Evolutionary conservation across 768 basidiomycete genomes (phyloP).

Genomic region (Tylopilus felleus): DNA sequence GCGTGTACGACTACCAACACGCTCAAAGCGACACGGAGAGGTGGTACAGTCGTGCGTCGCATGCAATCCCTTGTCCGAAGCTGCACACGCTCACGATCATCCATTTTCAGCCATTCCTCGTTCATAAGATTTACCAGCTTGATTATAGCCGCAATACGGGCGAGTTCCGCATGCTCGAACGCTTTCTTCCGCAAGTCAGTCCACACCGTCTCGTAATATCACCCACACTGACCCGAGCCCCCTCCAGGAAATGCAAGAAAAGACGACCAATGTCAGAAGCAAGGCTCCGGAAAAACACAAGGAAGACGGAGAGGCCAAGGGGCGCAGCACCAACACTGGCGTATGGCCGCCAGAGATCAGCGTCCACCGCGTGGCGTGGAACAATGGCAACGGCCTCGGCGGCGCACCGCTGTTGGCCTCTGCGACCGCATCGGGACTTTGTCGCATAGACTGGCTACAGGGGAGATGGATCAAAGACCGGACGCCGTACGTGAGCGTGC

Average conservation of each 20-base stretch:
- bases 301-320: conserved; percentile 16
- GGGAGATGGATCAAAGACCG: conserved; percentile 72
- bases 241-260: conserved; percentile 47
- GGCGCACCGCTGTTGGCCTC: conserved; percentile 64
- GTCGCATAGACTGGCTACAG: conserved; percentile 74
- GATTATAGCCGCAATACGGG: conserved; percentile 78
- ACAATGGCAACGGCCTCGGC: conserved; percentile 65
- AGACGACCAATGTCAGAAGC: conserved; percentile 31
- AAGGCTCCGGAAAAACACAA: conserved; percentile 29
- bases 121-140: conserved; percentile 79
- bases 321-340: conserved; percentile 43
- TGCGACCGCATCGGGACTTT: conserved; percentile 81
- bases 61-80: neutral
- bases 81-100: neutral
- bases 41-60: conserved; percentile 63
- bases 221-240: neutral
- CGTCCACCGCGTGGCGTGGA: conserved; percentile 80
- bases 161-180: conserved; percentile 86
- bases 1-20: conserved; percentile 71
- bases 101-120: conserved; percentile 60
- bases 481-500: conserved; percentile 63
- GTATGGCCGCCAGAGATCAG: conserved; percentile 80
- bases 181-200: conserved; percentile 68
- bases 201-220: neutral
- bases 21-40: conserved; percentile 62